Conservation (phyloP, 768 basidiomycete species). For the Clitopilus hobsonii region DNA sequence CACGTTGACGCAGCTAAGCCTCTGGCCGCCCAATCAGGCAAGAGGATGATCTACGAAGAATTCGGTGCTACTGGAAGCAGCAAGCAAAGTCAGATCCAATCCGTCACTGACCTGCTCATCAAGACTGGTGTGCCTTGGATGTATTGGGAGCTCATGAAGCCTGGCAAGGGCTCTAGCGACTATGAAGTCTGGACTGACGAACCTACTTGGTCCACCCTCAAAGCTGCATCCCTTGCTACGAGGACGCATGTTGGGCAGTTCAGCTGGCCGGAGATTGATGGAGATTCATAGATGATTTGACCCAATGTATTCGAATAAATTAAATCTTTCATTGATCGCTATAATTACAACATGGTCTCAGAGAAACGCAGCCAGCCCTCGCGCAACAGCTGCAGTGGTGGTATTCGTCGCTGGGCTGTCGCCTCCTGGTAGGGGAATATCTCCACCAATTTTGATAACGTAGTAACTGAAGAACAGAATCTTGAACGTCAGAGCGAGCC, state of each 20-base stretch:
- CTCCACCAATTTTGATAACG: conserved; percentile 38
- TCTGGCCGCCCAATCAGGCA: conserved; percentile 27
- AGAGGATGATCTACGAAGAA: conserved; percentile 32
- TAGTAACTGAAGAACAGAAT: conserved; percentile 61
- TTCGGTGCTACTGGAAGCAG: conserved; percentile 30
- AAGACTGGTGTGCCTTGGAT: conserved; percentile 21
- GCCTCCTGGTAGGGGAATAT: conserved; percentile 36
- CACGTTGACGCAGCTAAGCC: conserved; percentile 35
- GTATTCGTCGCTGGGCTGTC: conserved; percentile 25
- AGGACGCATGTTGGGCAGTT: conserved; percentile 17
- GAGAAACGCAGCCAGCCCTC: conserved; percentile 7
- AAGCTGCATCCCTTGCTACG: conserved; percentile 14
- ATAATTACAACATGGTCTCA: background rate
- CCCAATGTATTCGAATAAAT: background rate
- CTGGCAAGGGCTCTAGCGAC: conserved; percentile 16
- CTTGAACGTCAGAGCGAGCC: conserved; percentile 82
- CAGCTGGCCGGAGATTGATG: conserved; percentile 19
- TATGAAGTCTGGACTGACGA: conserved; percentile 24
- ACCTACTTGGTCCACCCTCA: conserved; percentile 17
- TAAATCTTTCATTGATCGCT: background rate
- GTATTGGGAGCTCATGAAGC: conserved; percentile 21
- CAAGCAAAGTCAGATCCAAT: conserved; percentile 33
- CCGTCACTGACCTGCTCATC: conserved; percentile 30
- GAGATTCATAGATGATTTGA: background rate
- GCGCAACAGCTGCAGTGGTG: conserved; percentile 12